Evolutionary conservation across 257 asterid species (phyloP), one percentile per base, ranked within the genome.

Genomic region (Salvia rosmarinus): DNA sequence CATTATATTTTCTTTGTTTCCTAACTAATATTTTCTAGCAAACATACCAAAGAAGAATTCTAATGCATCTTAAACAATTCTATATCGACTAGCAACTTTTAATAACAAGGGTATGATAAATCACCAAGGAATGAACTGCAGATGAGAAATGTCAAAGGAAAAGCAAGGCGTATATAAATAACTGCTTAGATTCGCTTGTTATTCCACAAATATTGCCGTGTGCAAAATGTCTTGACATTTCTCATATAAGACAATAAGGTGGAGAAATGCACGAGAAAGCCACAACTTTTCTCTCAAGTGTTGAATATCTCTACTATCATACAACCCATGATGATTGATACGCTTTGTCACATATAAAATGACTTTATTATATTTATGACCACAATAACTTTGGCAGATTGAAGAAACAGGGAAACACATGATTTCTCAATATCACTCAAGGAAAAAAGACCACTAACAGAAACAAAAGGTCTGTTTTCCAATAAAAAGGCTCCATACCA

Each of bases 251-350:
- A 75, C 73, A 52, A 66, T 40, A 80, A 70, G 77, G 64, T 40
- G 77, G 82, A 78, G 46, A 82, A 73, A 75, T 68, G 76, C 77
- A 81, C 70, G n/a, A 47, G 46, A 82, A 74, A 55, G 72, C 77
- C 87, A 64, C 74, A 71, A 67, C 87, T 86, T 84, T 78, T 84
- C 86, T 86, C 83, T 74, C 58, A 86, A 80, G 79, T 77, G 75
- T 82, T 79, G 82, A 86, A 80, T 82, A 80, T 60, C 82, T 70
- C 71, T 76, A 76, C 72, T 67, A 80, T 78, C 80, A 56, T 52
- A 77, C 40, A 59, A 80, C 52, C 78, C 81, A 59, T 80, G 77
- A 80, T 83, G 90, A 75, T 80, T 70, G 75, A 52, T 67, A 77
- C 81, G 64, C n/a, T n/a, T n/a, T n/a, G n/a, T n/a, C n/a, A n/a